Base-by-base conservation (phyloP, 2,329 filamentous ascomycete genomes). In the Penicillium sp. region DNA sequence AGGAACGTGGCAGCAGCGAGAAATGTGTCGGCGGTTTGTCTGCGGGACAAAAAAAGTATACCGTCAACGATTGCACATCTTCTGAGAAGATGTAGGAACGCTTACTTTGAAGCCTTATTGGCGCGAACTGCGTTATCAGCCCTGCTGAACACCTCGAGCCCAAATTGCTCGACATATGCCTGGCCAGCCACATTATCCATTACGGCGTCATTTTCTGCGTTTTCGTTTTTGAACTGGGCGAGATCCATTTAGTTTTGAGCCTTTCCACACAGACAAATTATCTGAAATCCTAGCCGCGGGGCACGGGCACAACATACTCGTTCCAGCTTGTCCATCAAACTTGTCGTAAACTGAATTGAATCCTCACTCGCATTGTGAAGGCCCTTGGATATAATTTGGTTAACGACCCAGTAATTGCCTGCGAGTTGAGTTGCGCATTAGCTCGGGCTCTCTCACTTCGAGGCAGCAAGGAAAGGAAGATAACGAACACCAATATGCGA, bases 121-220 rank as follows among this genome's bases (percentile, higher is more conserved):
- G 89, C 88, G 58, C 86, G 83, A 66, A 97, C 84, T 0, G 91
- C 87, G 56, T 88, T 85, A 66, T 97, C 90, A 3, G 90, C 93
- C 61, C 91, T 84, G 48, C 87, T 83, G 62, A 99, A 92, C 0
- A 91, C 92, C 66, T 96, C 89, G 62, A 93, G 80, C 0, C 88
- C 93, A 71, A 99, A 99, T 70, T 96, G 89, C 73, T 97, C 92
- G 48, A 97, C 87, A 66, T 96, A 96, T 54, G 91, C 91, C 73
- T 92, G 90, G 1, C 91, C 93, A 3, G 89, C 90, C 1, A 86
- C 78, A 65, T 97, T 92, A 72, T 97, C 93, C 5, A 84, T 80
- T 54, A 97, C 86, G 16, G 91, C 89, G 68, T 95, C 90, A 66
- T 97, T 90, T 48, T 83, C 81, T 9, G 85, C 80, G 66, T 93